Conservation (phyloP, 2,329 filamentous ascomycete genomes). For the Grosmannia penicillata region DNA sequence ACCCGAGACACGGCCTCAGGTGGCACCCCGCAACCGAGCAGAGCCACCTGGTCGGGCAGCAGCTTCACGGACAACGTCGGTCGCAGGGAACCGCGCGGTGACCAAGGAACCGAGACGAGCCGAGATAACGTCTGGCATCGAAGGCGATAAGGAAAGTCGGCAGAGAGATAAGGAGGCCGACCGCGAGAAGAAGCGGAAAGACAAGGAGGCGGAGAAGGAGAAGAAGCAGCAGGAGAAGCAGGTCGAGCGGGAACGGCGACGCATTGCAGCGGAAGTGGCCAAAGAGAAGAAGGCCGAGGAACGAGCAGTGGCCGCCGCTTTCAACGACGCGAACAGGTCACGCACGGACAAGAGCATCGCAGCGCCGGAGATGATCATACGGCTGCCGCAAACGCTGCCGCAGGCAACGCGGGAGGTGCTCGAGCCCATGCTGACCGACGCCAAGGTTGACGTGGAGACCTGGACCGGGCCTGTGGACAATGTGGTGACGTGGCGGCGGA, state of each 20-base stretch:
- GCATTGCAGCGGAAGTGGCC: constrained; percentile 39
- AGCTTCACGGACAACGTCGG: too few species aligned
- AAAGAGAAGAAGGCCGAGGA: constrained; percentile 48
- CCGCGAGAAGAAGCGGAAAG: constrained; percentile 29
- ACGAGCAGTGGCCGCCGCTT: constrained; percentile 48
- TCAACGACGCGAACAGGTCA: constrained; percentile 60
- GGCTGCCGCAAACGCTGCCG: constrained; percentile 45
- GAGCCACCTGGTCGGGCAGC: too few species aligned
- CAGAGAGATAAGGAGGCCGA: constrained; percentile 10
- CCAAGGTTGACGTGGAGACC: constrained; percentile 30
- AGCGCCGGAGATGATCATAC: constrained; percentile 62
- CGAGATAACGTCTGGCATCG: constrained; percentile 2
- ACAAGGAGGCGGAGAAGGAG: constrained; percentile 40
- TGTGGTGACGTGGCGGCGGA: constrained; percentile 54
- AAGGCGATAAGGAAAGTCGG: constrained; percentile 7
- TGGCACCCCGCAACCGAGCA: too few species aligned
- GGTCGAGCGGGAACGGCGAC: constrained; percentile 39
- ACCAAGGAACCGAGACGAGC: neutral
- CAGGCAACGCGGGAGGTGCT: constrained; percentile 29
- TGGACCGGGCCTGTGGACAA: constrained; percentile 32
- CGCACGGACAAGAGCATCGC: constrained; percentile 61
- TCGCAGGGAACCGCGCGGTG: too few species aligned
- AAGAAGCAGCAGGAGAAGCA: constrained; percentile 42
- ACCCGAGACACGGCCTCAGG: too few species aligned
- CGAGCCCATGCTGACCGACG: constrained; percentile 31